Evolutionary conservation across 495 filamentous ascomycete genomes (phyloP).

Genomic region (Staphylotrichum longicolle): DNA sequence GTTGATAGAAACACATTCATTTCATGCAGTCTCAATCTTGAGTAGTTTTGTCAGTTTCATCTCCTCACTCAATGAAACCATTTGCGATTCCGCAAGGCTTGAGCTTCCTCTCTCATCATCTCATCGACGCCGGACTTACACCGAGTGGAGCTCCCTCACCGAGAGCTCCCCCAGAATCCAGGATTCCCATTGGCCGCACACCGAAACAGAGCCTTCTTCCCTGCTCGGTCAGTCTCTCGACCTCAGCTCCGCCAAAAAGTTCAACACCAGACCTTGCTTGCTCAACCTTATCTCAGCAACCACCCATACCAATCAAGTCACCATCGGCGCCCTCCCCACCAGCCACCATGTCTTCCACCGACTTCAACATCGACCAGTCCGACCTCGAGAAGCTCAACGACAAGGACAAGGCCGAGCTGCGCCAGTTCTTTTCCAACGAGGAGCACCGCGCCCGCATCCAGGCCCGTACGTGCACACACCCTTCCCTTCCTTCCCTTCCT

Average conservation of each 20-base stretch:
- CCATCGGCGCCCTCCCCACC: not conserved
- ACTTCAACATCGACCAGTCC: conserved; percentile 34
- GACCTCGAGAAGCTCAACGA: conserved; percentile 74
- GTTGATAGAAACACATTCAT: too few species aligned
- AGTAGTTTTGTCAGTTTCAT: too few species aligned
- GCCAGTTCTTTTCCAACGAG: conserved; percentile 76
- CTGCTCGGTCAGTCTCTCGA: too few species aligned
- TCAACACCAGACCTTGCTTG: not conserved
- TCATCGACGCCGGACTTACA: too few species aligned
- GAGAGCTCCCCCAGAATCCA: not conserved
- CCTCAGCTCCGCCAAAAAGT: conserved; percentile 16
- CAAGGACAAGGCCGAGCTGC: conserved; percentile 81
- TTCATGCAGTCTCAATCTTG: too few species aligned
- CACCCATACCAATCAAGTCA: not conserved
- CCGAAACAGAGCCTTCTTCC: conserved; percentile 11
- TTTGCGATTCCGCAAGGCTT: too few species aligned
- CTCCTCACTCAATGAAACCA: too few species aligned
- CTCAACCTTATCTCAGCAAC: not conserved
- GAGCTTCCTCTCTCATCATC: too few species aligned
- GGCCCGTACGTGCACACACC: conserved; percentile 54
- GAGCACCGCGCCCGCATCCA: conserved; percentile 77
- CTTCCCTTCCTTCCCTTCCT: conserved; percentile 17
- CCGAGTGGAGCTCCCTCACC: not conserved
- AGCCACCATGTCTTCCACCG: conserved; percentile 36
- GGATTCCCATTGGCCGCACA: conserved; percentile 24